phyloP scores from a whole-genome alignment of 495 filamentous ascomycete species.

The Penicillium lividum region DNA sequence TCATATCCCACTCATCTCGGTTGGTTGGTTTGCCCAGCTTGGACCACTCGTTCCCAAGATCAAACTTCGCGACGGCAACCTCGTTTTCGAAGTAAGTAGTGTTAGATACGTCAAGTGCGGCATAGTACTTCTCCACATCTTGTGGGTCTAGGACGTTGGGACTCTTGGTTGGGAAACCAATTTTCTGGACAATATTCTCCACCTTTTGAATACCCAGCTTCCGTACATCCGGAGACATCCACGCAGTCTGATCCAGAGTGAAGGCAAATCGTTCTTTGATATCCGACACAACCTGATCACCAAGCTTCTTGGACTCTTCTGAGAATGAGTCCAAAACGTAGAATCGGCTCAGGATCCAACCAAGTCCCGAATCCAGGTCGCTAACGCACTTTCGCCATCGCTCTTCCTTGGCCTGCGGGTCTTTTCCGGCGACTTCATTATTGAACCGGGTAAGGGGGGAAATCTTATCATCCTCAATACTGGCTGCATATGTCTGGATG shows the following conservation, averaged over 20 bases:
- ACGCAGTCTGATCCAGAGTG: constrained; percentile 58
- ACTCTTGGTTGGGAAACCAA: constrained; percentile 68
- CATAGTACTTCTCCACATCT: constrained; percentile 60
- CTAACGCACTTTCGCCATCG: constrained; percentile 69
- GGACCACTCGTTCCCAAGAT: constrained; percentile 53
- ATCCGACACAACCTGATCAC: constrained; percentile 68
- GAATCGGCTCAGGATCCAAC: constrained; percentile 64
- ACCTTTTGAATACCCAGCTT: constrained; percentile 66
- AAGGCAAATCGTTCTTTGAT: constrained; percentile 66
- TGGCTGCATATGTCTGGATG: constrained; percentile 50
- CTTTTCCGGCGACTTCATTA: constrained; percentile 58
- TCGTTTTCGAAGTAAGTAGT: constrained; percentile 62
- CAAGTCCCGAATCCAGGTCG: constrained; percentile 56
- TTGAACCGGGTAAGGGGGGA: constrained; percentile 59
- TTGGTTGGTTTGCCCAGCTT: constrained; percentile 62
- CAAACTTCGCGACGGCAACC: constrained; percentile 50
- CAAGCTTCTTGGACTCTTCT: constrained; percentile 61
- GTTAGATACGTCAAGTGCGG: constrained; percentile 50
- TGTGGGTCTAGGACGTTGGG: constrained; percentile 62
- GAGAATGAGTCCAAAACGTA: constrained; percentile 68
- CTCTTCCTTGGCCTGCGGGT: constrained; percentile 63
- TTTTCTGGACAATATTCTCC: constrained; percentile 70
- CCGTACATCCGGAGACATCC: constrained; percentile 70
- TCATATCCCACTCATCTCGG: constrained; percentile 64
- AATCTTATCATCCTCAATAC: constrained; percentile 59